A percentile compares a stretch with the other conserved stretches of the same genome.
Evolutionary conservation across 768 basidiomycete genomes (phyloP).

Genomic region (Lactarius quietus): DNA sequence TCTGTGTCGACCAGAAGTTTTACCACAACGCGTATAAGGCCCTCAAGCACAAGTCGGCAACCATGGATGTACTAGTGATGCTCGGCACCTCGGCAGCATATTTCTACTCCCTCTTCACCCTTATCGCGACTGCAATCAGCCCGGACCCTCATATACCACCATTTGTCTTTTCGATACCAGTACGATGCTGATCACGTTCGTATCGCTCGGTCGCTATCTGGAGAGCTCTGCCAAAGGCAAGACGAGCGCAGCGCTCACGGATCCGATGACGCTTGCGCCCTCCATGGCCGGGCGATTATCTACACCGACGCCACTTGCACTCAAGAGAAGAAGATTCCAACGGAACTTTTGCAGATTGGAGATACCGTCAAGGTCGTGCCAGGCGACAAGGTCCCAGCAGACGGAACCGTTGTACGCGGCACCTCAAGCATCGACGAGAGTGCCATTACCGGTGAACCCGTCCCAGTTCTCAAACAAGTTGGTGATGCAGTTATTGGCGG

Average conservation of each 20-base stretch:
- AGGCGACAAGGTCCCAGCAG: constrained; percentile 94
- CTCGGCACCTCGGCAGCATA: constrained; percentile 94
- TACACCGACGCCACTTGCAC: constrained; percentile 85
- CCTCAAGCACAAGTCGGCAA: constrained; percentile 82
- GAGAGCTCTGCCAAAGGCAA: constrained; percentile 97
- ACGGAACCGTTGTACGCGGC: constrained; percentile 85
- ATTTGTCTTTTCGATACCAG: constrained; percentile 97
- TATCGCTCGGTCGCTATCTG: constrained; percentile 90
- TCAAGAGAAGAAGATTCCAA: constrained; percentile 86
- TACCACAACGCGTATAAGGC: constrained; percentile 90
- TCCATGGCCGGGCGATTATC: constrained; percentile 94
- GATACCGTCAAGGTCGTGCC: constrained; percentile 93
- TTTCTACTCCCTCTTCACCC: constrained; percentile 73
- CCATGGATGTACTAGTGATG: constrained; percentile 98
- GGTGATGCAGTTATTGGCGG: constrained; percentile 93
- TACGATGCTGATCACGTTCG: constrained; percentile 97
- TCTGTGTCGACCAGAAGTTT: constrained; percentile 86
- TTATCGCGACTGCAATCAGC: constrained; percentile 65
- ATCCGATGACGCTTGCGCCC: constrained; percentile 92
- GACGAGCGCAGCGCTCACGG: constrained; percentile 93
- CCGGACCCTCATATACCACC: constrained; percentile 68
- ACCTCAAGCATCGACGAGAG: constrained; percentile 92
- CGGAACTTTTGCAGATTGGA: constrained; percentile 91
- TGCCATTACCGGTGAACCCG: constrained; percentile 92
- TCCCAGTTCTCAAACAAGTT: constrained; percentile 79